Evolutionary conservation across 495 filamentous ascomycete genomes (phyloP), one percentile per base, ranked within the genome.

Genomic region (Lasiosphaeria ovina): DNA sequence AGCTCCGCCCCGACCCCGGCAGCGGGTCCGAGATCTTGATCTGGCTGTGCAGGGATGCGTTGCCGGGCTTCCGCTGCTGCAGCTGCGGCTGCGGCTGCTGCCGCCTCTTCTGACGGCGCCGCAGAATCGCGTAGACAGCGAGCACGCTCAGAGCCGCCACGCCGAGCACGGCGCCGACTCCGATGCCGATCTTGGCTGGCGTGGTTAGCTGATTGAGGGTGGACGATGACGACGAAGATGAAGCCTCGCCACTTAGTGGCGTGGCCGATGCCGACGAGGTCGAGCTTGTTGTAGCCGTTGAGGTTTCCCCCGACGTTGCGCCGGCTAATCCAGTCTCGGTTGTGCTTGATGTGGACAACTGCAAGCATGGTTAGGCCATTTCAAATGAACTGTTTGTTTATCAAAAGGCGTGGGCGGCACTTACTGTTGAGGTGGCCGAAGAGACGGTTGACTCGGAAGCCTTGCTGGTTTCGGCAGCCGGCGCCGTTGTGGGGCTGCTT

Each of bases 1-100:
- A 77, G 16, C 66, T 60, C 8, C 70, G 67, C n/a, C 74, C 72
- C 4, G 67, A 65, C 16, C 65, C 70, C 3, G 72, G 67, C 64
- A 79, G 68, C 24, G 79, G 77, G 8, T 75, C 65, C 34, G 78
- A 78, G 55, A 81, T 79, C 51, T 80, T 64, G 63, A 73, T 67
- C 47, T 62, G 65, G 52, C 50, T 62, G 61, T 52, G 51, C 12
- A 35, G 45, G 3, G 51, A 66, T 49, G 60, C 68, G 42, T 49
- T 8, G 17, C 31, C 32, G 3, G 12, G 35, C 8, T 16, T 47
- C 16, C 42, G 51, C 16, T 58, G 53, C 49, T 54, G 54, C 1
- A 51, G 57, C 24, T 56, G 55, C 44, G 74, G 66, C 6, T 74
- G 34, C 24, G 0, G 24, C 24, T 24, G 24, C 6, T 33, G 35